These are phyloP conservation scores for Colletotrichum incanum DNA, from an alignment of 2,329 filamentous ascomycete genomes.

Conservation along the genomic window DNA sequence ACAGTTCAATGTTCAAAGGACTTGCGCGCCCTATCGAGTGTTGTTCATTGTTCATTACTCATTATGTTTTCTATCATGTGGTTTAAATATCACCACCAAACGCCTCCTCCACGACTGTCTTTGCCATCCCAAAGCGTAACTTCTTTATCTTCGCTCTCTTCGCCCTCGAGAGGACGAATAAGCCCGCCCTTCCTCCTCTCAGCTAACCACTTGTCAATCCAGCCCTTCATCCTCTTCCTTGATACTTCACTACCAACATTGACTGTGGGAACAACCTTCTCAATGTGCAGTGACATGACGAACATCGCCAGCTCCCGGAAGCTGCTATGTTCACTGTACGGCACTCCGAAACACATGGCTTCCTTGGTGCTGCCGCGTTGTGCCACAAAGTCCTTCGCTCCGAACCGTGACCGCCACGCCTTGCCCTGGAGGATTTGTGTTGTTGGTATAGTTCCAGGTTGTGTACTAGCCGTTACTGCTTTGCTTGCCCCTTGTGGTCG, in stretches of 20 bases:
- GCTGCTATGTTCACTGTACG: conserved; percentile 95
- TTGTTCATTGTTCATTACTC: conserved; percentile 25
- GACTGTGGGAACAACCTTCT: conserved; percentile 93
- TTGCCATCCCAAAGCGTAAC: conserved; percentile 58
- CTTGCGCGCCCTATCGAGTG: not conserved
- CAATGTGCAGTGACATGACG: conserved; percentile 87
- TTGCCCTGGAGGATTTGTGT: conserved; percentile 69
- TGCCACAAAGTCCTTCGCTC: conserved; percentile 79
- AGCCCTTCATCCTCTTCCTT: conserved; percentile 74
- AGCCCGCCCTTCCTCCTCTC: conserved; percentile 72
- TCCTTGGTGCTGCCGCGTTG: conserved; percentile 88
- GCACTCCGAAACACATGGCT: conserved; percentile 92
- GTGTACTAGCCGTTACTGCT: conserved; percentile 68
- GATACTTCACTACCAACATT: conserved; percentile 78
- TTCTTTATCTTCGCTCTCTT: conserved; percentile 51
- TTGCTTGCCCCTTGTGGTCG: conserved; percentile 71
- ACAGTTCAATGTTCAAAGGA: conserved; percentile 1
- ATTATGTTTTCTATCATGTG: conserved; percentile 3
- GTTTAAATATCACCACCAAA: conserved; percentile 55
- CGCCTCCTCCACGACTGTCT: conserved; percentile 55
- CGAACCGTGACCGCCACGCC: conserved; percentile 84
- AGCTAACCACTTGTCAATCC: conserved; percentile 74
- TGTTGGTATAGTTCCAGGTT: conserved; percentile 66
- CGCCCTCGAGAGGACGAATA: conserved; percentile 61
- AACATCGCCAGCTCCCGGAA: conserved; percentile 97